Evolutionary conservation across 768 basidiomycete species (phyloP), one percentile per base, ranked within the genome.

Genomic region (Cystofilobasidium bisporidii): DNA sequence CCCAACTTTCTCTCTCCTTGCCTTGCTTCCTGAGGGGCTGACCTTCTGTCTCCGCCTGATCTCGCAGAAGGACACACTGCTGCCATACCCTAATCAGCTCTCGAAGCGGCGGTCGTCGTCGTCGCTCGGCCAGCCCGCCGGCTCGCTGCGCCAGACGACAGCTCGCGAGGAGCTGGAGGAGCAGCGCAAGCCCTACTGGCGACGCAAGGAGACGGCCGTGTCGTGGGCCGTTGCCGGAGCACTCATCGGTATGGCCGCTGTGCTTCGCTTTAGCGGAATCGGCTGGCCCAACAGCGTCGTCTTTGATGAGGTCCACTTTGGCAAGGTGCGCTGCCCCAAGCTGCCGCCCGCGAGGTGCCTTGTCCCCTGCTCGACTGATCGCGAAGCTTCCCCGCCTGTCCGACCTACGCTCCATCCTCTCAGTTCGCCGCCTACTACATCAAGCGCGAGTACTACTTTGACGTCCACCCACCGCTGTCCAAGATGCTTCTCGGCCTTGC

Each of bases 291-390:
- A 65, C n/a, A 61, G 65, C 26, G 75, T 76, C n/a, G 75, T 75
- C 58, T 97, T 97, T 75, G 93, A 97, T 76, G 93, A 98, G 79
- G 94, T 97, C 17, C 94, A 98, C 75, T 98, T 98, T 75, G 94
- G 94, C 70, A 96, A 97, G 48, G 67, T 68, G n/a, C 45, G n/a
- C 26, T 24, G 63, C 48, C 55, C n/a, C 43, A 2, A 43, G 32
- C 48, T 0, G n/a, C 6, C 48, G 22, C 41, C 5, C 18, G 8
- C 43, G 5, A 58, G 11, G 20, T 47, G n/a, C 24, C 32, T 9
- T 36, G 24, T n/a, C n/a, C n/a, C n/a, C n/a, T n/a, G n/a, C n/a
- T n/a, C n/a, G n/a, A n/a, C n/a, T n/a, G n/a, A n/a, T n/a, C n/a
- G n/a, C n/a, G n/a, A n/a, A n/a, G n/a, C n/a, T n/a, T n/a, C n/a